Base-by-base conservation (phyloP, 805 yeast genomes). In the Ogataea kodamae region DNA sequence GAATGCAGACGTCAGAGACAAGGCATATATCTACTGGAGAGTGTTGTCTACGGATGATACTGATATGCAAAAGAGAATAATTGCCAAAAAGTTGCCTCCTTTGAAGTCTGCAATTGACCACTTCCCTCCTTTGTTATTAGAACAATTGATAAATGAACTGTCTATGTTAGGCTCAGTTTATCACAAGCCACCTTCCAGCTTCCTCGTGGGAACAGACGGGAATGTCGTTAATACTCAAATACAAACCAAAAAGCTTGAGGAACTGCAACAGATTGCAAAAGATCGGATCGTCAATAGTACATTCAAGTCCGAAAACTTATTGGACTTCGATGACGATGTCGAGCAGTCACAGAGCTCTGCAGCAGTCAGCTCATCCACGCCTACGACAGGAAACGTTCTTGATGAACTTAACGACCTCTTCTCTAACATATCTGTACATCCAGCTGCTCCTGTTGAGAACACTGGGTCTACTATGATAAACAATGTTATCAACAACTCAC, bases 161-260 rank as follows among this genome's bases (percentile, higher is more conserved):
- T 79, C 94, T 3, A 81, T 92, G 6, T 70, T 92, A 42, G 80
- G 96, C 22, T 86, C 97, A 0, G 92, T 92, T 2, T 86, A 86
- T 53, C 94, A 83, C 59, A 82, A 81, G 53, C 95, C 97, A 9
- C 76, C 84, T 5, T 65, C 75, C 12, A 67, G 77, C 20, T 81
- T 82, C 50, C 64, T 78, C 37, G 55, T 41, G 31, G 35, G 40
- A 18, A 32, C 30, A 2, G 48, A 45, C 14, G 50, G 44, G 6
- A 40, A 44, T 2, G 35, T 48, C 16, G 39, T 49, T 5, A 40
- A 46, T n/a, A 45, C 57, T 7, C 46, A 47, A 19, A 38, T 59
- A 28, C 68, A 67, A 33, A 67, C 68, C 25, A 74, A 74, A 38
- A 79, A 78, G 35, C 67, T 89, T 29, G 87, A 83, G 46, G 97